Base-by-base conservation (phyloP, 1,284 basidiomycete genomes). In the Ustilago trichophora region DNA sequence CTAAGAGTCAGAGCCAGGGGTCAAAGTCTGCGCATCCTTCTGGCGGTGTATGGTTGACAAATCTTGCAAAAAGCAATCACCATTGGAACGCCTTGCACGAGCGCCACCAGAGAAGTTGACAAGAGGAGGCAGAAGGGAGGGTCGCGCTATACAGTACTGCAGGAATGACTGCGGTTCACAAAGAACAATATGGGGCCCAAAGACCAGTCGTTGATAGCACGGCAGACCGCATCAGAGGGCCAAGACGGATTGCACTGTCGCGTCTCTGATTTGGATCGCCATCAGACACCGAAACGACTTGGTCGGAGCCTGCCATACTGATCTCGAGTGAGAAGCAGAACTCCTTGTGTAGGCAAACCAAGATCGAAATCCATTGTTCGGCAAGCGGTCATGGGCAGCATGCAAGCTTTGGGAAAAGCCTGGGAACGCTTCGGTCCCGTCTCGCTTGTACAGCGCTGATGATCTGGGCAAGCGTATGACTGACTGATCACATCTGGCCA, bases 401-500 rank as follows among this genome's bases (percentile, higher is more conserved):
- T 36, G 34, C 18, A 36, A 19, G 16, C 18, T 19, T 18, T 21
- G 4, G 13, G 13, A 18, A 36, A 36, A 36, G 34, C 34, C 16
- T 36, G 34, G n/a, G 16, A 15, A 31, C 9, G 22, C 26, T 9
- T 7, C n/a, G 16, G n/a, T 31, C n/a, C n/a, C n/a, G n/a, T n/a
- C n/a, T 29, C 26, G 15, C 9, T 11, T 29, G 40, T 26, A 26
- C 22, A 25, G 38, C 25, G 10, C n/a, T 6, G 7, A 21, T 16
- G 40, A 21, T 13, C 19, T 25, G 33, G 35, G 18, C 10, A 15
- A 18, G n/a, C 26, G 24, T 40, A 21, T 49, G 47, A 41, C n/a
- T n/a, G n/a, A n/a, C 47, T 40, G 47, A 34, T 41, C 47, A 41
- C 31, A 31, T 41, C 12, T 21, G 11, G 16, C 16, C 44, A 46